These are phyloP conservation scores for Pleurotus platypus DNA, from an alignment of 768 basidiomycete species.

Conservation along the genomic window DNA sequence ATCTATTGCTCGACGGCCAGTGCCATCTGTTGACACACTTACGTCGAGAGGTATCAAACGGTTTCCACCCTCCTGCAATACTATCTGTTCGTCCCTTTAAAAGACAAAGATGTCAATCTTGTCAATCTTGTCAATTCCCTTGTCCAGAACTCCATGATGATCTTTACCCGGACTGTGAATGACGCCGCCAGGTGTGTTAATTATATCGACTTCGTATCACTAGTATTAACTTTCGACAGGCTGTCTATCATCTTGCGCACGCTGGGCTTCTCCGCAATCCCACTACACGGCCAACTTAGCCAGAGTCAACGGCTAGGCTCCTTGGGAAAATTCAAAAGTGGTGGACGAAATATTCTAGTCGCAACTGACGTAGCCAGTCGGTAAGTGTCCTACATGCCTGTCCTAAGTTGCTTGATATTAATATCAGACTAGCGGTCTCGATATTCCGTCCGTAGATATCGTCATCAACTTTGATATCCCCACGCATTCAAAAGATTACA, in stretches of 20 bases:
- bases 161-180: constrained; percentile 94
- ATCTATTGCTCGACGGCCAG: background rate
- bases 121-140: constrained; percentile 86
- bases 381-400: constrained; percentile 34
- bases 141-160: constrained; percentile 89
- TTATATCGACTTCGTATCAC: background rate
- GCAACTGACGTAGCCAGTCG: constrained; percentile 97
- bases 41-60: constrained; percentile 78
- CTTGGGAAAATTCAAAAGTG: constrained; percentile 92
- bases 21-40: constrained; percentile 8
- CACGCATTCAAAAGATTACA: constrained; percentile 98
- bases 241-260: constrained; percentile 86
- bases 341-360: constrained; percentile 86
- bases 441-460: constrained; percentile 93
- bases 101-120: constrained; percentile 89
- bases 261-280: constrained; percentile 92
- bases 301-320: constrained; percentile 94
- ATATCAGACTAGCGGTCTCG: constrained; percentile 66
- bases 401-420: background rate
- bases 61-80: constrained; percentile 94
- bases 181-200: constrained; percentile 74
- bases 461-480: constrained; percentile 99
- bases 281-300: constrained; percentile 90
- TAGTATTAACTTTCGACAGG: constrained; percentile 31
- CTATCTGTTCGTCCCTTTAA: constrained; percentile 89